A percentile compares a stretch with the other conserved stretches of the same genome.
Conservation (phyloP, 257 asterid genomes). For the Ilex aquifolium region DNA sequence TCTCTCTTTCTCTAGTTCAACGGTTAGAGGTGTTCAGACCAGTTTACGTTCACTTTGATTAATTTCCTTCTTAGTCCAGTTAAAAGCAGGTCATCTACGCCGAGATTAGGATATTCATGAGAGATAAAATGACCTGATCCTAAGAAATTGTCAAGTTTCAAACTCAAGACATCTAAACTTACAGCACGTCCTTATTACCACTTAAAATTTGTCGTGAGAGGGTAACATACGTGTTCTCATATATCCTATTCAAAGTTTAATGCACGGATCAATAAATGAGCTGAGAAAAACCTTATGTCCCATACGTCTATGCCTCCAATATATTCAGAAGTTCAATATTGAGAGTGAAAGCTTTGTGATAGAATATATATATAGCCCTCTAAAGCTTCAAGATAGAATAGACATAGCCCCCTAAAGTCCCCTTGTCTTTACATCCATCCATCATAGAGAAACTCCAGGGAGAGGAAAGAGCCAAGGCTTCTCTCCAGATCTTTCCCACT, state of each 20-base stretch:
- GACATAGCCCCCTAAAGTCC: background rate
- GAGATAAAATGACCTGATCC: too few relatives aligned
- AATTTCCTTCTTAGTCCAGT: too few relatives aligned
- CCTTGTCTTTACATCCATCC: constrained; percentile 19
- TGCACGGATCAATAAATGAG: constrained; percentile 28
- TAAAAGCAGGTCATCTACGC: too few relatives aligned
- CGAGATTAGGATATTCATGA: too few relatives aligned
- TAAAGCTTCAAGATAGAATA: constrained; percentile 2
- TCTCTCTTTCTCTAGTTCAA: background rate
- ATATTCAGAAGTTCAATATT: constrained; percentile 12
- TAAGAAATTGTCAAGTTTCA: too few relatives aligned
- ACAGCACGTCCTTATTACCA: too few relatives aligned
- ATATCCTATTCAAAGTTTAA: constrained; percentile 1
- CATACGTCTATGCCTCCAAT: constrained; percentile 32
- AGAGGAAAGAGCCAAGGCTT: background rate
- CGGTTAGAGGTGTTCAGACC: too few relatives aligned
- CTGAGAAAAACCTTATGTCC: constrained; percentile 23
- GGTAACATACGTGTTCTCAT: background rate
- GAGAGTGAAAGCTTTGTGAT: constrained; percentile 21
- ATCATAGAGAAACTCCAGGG: constrained; percentile 2
- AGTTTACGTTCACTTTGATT: too few relatives aligned
- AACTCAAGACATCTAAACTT: too few relatives aligned
- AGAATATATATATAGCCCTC: constrained; percentile 22
- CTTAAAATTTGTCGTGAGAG: too few relatives aligned
- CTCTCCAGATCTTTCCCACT: constrained; percentile 41